Percentiles rank a stretch among this genome's conserved stretches.
Evolutionary conservation across 2,329 filamentous ascomycete genomes (phyloP).

Genomic region (Stachybotrys chartarum): DNA sequence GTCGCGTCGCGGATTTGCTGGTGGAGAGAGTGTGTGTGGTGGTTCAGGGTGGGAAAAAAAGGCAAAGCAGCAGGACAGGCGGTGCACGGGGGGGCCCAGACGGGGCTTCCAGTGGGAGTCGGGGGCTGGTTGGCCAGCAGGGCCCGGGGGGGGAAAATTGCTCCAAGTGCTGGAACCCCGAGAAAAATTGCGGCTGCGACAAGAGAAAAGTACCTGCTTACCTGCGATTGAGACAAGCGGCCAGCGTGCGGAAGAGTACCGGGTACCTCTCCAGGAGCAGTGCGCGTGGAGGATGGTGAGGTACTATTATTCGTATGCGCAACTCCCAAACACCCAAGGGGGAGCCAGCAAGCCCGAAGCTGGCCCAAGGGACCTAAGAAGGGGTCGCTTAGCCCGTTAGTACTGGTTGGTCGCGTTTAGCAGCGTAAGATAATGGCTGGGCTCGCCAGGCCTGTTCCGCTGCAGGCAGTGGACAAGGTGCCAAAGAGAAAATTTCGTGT

Average conservation of each 20-base stretch:
- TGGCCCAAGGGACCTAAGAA: not conserved
- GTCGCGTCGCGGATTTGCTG: constrained; percentile 36
- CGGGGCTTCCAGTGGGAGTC: not conserved
- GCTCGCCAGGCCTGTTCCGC: not conserved
- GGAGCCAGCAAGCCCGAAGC: not conserved
- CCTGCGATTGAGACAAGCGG: not conserved
- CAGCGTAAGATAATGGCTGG: not conserved
- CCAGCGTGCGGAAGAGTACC: not conserved
- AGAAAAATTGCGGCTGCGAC: not conserved
- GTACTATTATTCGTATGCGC: too few relatives aligned
- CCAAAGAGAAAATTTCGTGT: constrained; percentile 25
- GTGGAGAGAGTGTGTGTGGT: constrained; percentile 25
- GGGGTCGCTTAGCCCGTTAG: not conserved
- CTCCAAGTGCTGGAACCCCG: not conserved
- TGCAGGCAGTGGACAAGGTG: not conserved
- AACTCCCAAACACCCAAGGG: not conserved
- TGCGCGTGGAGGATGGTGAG: not conserved
- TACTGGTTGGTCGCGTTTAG: not conserved
- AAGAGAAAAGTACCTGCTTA: not conserved
- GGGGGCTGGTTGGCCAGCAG: not conserved
- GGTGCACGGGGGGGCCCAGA: constrained; percentile 1
- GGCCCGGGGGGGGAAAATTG: not conserved
- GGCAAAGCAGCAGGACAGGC: constrained; percentile 3
- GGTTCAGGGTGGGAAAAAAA: constrained; percentile 23
- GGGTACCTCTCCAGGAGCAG: not conserved